Conservation (phyloP, 2,329 filamentous ascomycete species). For the Diaporthe australafricana region DNA sequence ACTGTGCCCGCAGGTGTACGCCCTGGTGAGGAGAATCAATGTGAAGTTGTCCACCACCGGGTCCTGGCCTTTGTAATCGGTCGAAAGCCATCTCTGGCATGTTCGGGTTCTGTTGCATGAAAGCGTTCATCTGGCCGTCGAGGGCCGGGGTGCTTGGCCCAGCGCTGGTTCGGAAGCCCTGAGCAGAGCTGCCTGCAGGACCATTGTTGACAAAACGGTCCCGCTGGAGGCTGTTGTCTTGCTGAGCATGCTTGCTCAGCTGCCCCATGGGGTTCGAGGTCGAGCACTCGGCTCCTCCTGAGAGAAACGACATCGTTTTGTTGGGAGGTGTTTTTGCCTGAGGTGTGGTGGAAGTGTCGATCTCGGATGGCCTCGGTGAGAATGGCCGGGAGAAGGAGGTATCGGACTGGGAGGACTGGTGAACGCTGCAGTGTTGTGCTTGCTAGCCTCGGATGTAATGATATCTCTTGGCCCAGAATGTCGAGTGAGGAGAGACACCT, state of each 20-base stretch:
- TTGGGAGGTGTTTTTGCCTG: neutral
- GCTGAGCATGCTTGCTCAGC: slow-evolving; percentile 96
- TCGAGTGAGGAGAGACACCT: neutral
- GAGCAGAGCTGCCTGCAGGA: slow-evolving; percentile 58
- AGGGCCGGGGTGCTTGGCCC: slow-evolving; percentile 29
- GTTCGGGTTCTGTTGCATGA: slow-evolving; percentile 81
- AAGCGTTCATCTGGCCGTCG: slow-evolving; percentile 81
- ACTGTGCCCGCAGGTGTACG: slow-evolving; percentile 64
- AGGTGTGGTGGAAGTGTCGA: neutral
- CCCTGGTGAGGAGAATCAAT: slow-evolving; percentile 59
- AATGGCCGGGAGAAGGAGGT: neutral
- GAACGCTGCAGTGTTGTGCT: too few relatives aligned
- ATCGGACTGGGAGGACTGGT: neutral
- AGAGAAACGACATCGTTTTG: slow-evolving; percentile 87
- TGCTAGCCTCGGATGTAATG: neutral
- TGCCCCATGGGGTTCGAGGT: slow-evolving; percentile 97
- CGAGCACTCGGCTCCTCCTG: slow-evolving; percentile 90
- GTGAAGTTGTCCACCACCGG: slow-evolving; percentile 53
- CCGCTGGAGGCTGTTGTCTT: slow-evolving; percentile 94
- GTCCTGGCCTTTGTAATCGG: slow-evolving; percentile 43
- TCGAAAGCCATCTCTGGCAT: slow-evolving; percentile 67
- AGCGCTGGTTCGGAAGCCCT: slow-evolving; percentile 33
- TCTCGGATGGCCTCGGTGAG: neutral
- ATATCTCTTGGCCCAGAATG: neutral
- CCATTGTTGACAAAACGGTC: slow-evolving; percentile 86